Percentiles rank a stretch among this genome's conserved stretches.
Evolutionary conservation across 192 early-diverging fungal genomes (phyloP).

Genomic region (Linnemannia elongata): DNA sequence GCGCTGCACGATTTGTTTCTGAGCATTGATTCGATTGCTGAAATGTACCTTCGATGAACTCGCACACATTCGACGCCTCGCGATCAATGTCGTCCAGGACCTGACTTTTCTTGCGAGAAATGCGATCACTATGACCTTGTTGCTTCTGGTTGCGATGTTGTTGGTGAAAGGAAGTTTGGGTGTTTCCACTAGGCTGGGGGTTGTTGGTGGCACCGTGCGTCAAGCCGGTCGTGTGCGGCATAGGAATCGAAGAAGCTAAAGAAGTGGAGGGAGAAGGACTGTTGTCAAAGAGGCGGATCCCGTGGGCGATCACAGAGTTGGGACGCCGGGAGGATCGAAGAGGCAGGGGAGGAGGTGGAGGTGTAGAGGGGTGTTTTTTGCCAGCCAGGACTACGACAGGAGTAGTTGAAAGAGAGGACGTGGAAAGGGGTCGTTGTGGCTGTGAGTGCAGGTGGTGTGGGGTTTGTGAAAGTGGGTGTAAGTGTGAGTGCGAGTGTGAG

Average conservation of each 20-base stretch:
- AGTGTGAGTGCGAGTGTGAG: not conserved
- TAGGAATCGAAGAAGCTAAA: not conserved
- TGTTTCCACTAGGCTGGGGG: not conserved
- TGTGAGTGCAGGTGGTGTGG: not conserved
- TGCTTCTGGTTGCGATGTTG: not conserved
- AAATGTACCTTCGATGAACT: conserved; percentile 39
- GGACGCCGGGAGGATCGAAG: conserved; percentile 20
- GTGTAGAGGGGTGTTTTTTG: conserved; percentile 39
- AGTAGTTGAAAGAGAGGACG: not conserved
- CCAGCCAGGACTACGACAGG: conserved; percentile 12
- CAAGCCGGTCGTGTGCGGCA: not conserved
- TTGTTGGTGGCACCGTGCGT: not conserved
- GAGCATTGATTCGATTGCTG: not conserved
- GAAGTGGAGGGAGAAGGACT: not conserved
- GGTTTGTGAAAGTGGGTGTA: not conserved
- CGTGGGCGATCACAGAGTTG: not conserved
- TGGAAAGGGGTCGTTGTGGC: not conserved
- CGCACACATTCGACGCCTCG: conserved; percentile 43
- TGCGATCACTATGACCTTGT: not conserved
- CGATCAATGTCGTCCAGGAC: conserved; percentile 44
- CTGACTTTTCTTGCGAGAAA: not conserved
- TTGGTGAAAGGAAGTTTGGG: not conserved
- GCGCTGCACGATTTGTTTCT: not conserved
- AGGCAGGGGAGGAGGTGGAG: conserved; percentile 27
- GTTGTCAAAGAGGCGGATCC: conserved; percentile 14